Conservation (phyloP, 805 yeast species). For the Ogataea corticis region DNA sequence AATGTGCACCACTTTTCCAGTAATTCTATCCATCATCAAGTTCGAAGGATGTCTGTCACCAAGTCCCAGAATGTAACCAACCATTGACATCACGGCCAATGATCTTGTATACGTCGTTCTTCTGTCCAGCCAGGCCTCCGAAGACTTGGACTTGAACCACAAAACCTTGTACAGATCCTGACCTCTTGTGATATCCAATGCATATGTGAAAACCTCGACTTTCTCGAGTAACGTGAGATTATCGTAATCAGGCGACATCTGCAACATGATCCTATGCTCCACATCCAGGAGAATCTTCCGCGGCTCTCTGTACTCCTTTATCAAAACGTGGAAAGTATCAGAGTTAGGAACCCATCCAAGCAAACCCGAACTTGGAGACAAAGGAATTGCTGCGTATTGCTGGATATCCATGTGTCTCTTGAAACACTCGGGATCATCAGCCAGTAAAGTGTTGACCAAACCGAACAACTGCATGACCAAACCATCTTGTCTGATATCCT, state of each 20-base stretch:
- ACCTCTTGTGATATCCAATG: conserved; percentile 92
- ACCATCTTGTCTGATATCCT: conserved; percentile 96
- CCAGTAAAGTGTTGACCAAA: conserved; percentile 83
- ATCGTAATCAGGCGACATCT: conserved; percentile 97
- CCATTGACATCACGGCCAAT: conserved; percentile 98
- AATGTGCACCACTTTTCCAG: conserved; percentile 95
- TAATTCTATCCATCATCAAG: conserved; percentile 87
- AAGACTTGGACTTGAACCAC: conserved; percentile 94
- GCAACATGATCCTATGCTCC: conserved; percentile 93
- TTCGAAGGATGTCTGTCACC: conserved; percentile 99
- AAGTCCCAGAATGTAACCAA: conserved; percentile 91
- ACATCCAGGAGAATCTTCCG: conserved; percentile 86
- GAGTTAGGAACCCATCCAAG: conserved; percentile 97
- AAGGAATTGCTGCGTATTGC: conserved; percentile 88
- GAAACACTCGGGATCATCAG: conserved; percentile 93
- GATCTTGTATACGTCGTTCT: conserved; percentile 96
- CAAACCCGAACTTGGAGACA: conserved; percentile 95
- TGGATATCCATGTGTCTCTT: conserved; percentile 93
- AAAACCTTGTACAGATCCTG: conserved; percentile 93
- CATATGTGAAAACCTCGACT: conserved; percentile 95
- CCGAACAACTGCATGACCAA: conserved; percentile 98
- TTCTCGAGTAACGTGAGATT: conserved; percentile 84
- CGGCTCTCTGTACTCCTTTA: conserved; percentile 89
- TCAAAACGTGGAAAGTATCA: conserved; percentile 92
- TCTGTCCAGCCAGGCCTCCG: conserved; percentile 97